Conservation (phyloP, 2,329 filamentous ascomycete genomes). For the Amphichorda felina region DNA sequence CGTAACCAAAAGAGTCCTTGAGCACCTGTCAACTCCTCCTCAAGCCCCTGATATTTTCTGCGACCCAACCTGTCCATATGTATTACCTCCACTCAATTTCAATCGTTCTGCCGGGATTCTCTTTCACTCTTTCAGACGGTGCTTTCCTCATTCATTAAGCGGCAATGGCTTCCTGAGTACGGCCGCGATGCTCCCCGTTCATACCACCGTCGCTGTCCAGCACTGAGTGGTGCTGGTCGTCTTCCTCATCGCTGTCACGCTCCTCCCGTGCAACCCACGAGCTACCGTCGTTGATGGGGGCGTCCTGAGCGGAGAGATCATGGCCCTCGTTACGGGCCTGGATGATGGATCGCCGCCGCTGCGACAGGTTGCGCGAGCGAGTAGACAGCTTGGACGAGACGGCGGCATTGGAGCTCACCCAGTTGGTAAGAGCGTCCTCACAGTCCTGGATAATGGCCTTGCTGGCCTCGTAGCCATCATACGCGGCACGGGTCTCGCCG, state of each 20-base stretch:
- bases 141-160: constrained; percentile 18
- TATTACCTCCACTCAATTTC: neutral
- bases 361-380: constrained; percentile 77
- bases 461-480: constrained; percentile 96
- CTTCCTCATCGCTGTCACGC: constrained; percentile 40
- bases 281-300: constrained; percentile 64
- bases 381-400: constrained; percentile 80
- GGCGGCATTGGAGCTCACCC: constrained; percentile 82
- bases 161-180: constrained; percentile 37
- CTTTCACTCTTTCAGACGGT: too few species aligned
- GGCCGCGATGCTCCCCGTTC: constrained; percentile 41
- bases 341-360: constrained; percentile 66
- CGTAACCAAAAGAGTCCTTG: neutral
- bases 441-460: constrained; percentile 99
- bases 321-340: constrained; percentile 53
- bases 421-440: constrained; percentile 93
- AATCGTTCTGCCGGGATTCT: too few species aligned
- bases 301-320: constrained; percentile 75
- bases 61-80: neutral
- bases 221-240: constrained; percentile 33
- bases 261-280: constrained; percentile 68
- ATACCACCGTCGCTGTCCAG: constrained; percentile 39
- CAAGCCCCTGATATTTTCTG: neutral
- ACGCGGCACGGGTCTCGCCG: constrained; percentile 88
- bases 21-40: neutral